Conservation (phyloP, 768 basidiomycete species). For the Rhodotorula taiwanensis region DNA sequence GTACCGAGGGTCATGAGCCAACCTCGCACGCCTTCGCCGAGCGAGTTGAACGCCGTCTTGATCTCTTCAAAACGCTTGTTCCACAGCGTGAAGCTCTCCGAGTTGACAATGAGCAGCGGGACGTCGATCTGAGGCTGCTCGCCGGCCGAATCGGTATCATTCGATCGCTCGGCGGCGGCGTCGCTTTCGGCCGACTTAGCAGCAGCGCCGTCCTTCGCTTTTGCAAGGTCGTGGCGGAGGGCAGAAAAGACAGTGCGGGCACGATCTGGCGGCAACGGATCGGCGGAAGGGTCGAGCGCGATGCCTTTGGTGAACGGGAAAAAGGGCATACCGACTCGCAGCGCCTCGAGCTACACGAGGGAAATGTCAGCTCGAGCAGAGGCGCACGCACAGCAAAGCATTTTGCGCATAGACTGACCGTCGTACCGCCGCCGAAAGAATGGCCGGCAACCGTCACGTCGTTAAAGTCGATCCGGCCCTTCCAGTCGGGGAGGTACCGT, state of each 20-base stretch:
- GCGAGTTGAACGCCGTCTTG: neutral
- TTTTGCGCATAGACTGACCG: slow-evolving; percentile 45
- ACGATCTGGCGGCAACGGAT: slow-evolving; percentile 48
- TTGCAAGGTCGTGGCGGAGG: neutral
- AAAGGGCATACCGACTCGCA: slow-evolving; percentile 42
- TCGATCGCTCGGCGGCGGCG: neutral
- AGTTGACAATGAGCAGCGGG: slow-evolving; percentile 46
- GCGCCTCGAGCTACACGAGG: slow-evolving; percentile 28
- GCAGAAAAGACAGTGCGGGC: neutral
- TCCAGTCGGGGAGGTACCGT: slow-evolving; percentile 38
- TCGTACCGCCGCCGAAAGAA: slow-evolving; percentile 55
- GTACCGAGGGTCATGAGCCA: slow-evolving; percentile 29
- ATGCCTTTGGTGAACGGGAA: slow-evolving; percentile 58
- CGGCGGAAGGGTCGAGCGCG: slow-evolving; percentile 77
- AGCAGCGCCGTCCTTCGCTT: no score
- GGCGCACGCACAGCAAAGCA: slow-evolving; percentile 52
- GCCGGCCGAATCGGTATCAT: neutral
- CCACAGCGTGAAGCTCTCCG: slow-evolving; percentile 47
- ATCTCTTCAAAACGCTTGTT: slow-evolving; percentile 40
- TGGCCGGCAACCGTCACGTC: slow-evolving; percentile 52
- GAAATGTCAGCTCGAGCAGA: slow-evolving; percentile 47
- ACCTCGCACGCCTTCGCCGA: neutral
- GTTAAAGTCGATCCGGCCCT: slow-evolving; percentile 37
- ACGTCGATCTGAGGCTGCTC: slow-evolving; percentile 16
- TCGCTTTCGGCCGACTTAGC: neutral